A percentile compares a stretch with the other conserved stretches of the same genome.
Evolutionary conservation across 305 asterid species (phyloP).

Genomic region (Caryopteris hybrid): DNA sequence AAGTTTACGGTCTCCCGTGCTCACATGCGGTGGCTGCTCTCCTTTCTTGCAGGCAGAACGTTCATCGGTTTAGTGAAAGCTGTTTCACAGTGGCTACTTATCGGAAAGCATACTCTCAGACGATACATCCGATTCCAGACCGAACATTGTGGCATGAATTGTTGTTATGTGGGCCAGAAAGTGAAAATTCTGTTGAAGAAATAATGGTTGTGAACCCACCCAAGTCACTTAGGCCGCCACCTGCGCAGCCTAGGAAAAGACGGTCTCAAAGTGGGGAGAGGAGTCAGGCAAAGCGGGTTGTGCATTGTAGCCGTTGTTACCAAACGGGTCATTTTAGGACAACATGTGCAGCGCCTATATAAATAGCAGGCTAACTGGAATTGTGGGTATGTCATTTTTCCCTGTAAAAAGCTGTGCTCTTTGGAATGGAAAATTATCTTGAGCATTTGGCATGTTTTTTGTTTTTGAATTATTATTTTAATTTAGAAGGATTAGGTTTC

Average conservation of each 20-base stretch:
- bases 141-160: slow-evolving; percentile 49
- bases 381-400: neutral
- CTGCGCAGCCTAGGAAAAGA: slow-evolving; percentile 51
- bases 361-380: neutral
- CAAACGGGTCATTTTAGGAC: slow-evolving; percentile 80
- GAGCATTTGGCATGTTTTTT: slow-evolving; percentile 1
- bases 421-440: neutral
- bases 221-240: slow-evolving; percentile 42
- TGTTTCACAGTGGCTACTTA: slow-evolving; percentile 61
- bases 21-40: slow-evolving; percentile 76
- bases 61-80: slow-evolving; percentile 62
- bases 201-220: slow-evolving; percentile 56
- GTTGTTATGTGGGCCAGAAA: slow-evolving; percentile 23
- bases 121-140: slow-evolving; percentile 69
- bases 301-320: slow-evolving; percentile 88
- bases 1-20: slow-evolving; percentile 59
- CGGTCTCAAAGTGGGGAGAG: slow-evolving; percentile 39
- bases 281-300: slow-evolving; percentile 52
- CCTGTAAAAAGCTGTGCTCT: slow-evolving; percentile 17
- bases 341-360: slow-evolving; percentile 60
- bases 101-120: slow-evolving; percentile 55
- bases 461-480: neutral
- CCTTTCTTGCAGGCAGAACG: slow-evolving; percentile 64
- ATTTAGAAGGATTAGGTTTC: neutral
- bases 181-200: slow-evolving; percentile 19